phyloP scores from a whole-genome alignment of 176 grass and related monocot species.

The Aegilops umbellulata region DNA sequence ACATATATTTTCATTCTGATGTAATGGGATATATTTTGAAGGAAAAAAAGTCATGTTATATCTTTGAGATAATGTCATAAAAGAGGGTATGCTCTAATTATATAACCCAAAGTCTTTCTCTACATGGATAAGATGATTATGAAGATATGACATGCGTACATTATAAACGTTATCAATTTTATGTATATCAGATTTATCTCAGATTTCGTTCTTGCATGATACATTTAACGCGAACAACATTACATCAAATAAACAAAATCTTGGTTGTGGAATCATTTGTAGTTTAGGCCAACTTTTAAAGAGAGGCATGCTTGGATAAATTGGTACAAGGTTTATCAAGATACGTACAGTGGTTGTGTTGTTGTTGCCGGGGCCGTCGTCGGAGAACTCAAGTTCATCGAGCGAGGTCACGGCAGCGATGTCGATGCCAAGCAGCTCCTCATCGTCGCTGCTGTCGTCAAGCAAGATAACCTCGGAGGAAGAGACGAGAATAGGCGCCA shows the following conservation, averaged over 20 bases:
- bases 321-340: background rate
- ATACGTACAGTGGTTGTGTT: too few relatives aligned
- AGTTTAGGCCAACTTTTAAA: background rate
- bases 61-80: background rate
- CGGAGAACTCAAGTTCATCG: too few relatives aligned
- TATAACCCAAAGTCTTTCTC: background rate
- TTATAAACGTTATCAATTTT: background rate
- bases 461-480: too few relatives aligned
- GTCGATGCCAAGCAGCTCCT: too few relatives aligned
- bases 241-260: background rate
- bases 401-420: too few relatives aligned
- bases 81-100: background rate
- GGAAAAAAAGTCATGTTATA: background rate
- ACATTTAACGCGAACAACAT: background rate
- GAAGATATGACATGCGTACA: background rate
- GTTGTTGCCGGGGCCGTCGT: too few relatives aligned
- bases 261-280: background rate
- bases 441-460: too few relatives aligned
- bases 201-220: background rate
- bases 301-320: background rate
- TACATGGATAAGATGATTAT: background rate
- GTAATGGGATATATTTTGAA: background rate
- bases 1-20: background rate
- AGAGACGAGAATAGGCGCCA: too few relatives aligned
- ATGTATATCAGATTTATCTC: background rate